These are phyloP conservation scores for Endoconidiophora polonica DNA, from an alignment of 2,329 filamentous ascomycete species.

Conservation along the genomic window DNA sequence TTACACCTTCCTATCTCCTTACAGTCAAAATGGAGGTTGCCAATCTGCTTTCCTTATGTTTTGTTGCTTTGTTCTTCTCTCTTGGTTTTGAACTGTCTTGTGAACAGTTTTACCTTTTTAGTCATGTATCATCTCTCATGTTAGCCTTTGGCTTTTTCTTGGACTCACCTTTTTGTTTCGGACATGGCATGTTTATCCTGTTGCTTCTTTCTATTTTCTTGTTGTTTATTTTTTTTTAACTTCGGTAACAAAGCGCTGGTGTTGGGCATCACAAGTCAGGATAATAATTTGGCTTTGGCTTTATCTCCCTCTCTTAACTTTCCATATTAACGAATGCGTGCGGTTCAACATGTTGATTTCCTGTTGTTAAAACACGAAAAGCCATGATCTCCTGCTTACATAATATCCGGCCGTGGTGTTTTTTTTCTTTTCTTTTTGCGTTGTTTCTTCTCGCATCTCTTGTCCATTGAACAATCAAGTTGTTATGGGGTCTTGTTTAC, in stretches of 20 bases:
- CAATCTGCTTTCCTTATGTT: background rate
- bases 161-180: background rate
- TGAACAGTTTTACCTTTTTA: background rate
- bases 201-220: background rate
- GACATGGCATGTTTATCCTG: background rate
- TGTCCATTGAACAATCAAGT: no score
- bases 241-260: slow-evolving; percentile 5
- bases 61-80: background rate
- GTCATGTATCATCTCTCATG: slow-evolving; percentile 6
- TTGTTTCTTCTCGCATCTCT: no score
- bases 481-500: no score
- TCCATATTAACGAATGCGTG: background rate
- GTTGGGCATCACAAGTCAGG: slow-evolving; percentile 3
- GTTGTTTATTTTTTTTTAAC: slow-evolving; percentile 1
- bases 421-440: no score
- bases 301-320: background rate
- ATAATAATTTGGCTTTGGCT: background rate
- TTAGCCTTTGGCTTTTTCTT: slow-evolving; percentile 2
- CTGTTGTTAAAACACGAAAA: no score
- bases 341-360: no score
- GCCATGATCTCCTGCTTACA: no score
- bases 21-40: background rate
- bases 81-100: background rate
- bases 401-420: no score
- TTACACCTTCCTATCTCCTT: background rate